These are phyloP conservation scores for Melastoma malabathricum DNA, from an alignment of 345 rosid species.

Conservation along the genomic window DNA sequence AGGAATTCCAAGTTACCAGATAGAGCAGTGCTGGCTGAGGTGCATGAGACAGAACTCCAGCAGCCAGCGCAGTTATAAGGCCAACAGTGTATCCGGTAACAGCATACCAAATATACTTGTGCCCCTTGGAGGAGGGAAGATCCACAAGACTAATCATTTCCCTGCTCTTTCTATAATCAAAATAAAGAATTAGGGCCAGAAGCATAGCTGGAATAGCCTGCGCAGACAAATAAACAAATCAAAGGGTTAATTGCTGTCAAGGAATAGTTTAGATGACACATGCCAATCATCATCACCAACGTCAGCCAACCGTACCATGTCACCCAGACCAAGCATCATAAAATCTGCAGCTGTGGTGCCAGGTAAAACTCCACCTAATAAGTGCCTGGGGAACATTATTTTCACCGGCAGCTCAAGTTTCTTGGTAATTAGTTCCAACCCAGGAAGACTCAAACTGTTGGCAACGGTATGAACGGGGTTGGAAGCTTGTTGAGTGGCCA, in stretches of 20 bases:
- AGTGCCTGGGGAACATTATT: slow-evolving; percentile 73
- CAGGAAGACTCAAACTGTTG: slow-evolving; percentile 88
- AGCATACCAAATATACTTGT: slow-evolving; percentile 80
- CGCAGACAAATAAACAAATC: slow-evolving; percentile 5
- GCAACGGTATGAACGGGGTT: slow-evolving; percentile 95
- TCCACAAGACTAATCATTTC: slow-evolving; percentile 59
- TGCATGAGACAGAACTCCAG: slow-evolving; percentile 65
- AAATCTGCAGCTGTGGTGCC: slow-evolving; percentile 56
- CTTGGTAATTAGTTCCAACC: slow-evolving; percentile 81
- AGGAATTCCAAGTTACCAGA: slow-evolving; percentile 36
- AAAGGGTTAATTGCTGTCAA: too few relatives aligned
- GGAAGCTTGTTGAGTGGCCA: slow-evolving; percentile 90
- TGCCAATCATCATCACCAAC: too few relatives aligned
- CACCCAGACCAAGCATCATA: slow-evolving; percentile 99
- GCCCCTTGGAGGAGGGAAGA: slow-evolving; percentile 58
- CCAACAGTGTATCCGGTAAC: slow-evolving; percentile 86
- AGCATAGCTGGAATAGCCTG: slow-evolving; percentile 99
- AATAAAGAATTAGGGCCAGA: slow-evolving; percentile 70
- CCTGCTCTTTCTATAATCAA: slow-evolving; percentile 74
- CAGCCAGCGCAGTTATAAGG: slow-evolving; percentile 61
- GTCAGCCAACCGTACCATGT: slow-evolving; percentile 53
- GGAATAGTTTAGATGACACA: too few relatives aligned
- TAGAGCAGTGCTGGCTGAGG: slow-evolving; percentile 96
- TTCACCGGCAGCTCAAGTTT: slow-evolving; percentile 91
- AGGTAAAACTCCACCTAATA: slow-evolving; percentile 55